These are phyloP conservation scores for Colletotrichum eleusines DNA, from an alignment of 2,329 filamentous ascomycete genomes.

Conservation along the genomic window DNA sequence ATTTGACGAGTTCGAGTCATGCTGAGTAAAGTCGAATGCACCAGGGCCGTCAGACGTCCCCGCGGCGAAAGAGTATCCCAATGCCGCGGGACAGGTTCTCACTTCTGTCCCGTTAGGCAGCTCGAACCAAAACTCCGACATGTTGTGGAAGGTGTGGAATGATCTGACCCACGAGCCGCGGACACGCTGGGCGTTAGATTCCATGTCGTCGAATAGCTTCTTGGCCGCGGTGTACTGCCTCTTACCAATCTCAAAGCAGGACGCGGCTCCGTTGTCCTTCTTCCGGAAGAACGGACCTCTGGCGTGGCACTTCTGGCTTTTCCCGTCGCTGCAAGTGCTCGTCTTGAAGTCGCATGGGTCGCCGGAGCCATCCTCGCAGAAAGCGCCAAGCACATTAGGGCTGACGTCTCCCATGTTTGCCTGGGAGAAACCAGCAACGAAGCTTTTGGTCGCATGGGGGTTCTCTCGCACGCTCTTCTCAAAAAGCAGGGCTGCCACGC, in stretches of 20 bases:
- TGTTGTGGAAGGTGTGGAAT: slow-evolving; percentile 85
- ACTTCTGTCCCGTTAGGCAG: slow-evolving; percentile 78
- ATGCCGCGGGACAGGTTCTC: slow-evolving; percentile 83
- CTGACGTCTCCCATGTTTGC: slow-evolving; percentile 91
- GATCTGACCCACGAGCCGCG: slow-evolving; percentile 76
- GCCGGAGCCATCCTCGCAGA: slow-evolving; percentile 85
- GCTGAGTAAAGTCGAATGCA: slow-evolving; percentile 90
- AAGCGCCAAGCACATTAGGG: slow-evolving; percentile 86
- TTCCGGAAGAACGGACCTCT: slow-evolving; percentile 75
- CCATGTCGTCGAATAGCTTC: slow-evolving; percentile 51
- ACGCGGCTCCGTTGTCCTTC: slow-evolving; percentile 78
- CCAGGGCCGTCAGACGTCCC: slow-evolving; percentile 92
- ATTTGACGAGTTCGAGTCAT: slow-evolving; percentile 76
- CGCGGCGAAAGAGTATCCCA: slow-evolving; percentile 91
- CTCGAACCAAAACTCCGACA: slow-evolving; percentile 78
- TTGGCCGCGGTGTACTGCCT: slow-evolving; percentile 74
- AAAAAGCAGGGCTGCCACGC: slow-evolving; percentile 85
- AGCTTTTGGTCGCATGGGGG: slow-evolving; percentile 68
- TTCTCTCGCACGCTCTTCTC: slow-evolving; percentile 75
- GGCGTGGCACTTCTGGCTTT: slow-evolving; percentile 75
- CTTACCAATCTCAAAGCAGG: slow-evolving; percentile 80
- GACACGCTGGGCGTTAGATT: slow-evolving; percentile 60
- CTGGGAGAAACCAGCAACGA: slow-evolving; percentile 92
- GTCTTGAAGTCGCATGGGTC: slow-evolving; percentile 77
- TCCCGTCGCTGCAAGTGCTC: slow-evolving; percentile 80